Base-by-base conservation (phyloP, 169 alveolate species). In the Cryptosporidium ryanae region DNA sequence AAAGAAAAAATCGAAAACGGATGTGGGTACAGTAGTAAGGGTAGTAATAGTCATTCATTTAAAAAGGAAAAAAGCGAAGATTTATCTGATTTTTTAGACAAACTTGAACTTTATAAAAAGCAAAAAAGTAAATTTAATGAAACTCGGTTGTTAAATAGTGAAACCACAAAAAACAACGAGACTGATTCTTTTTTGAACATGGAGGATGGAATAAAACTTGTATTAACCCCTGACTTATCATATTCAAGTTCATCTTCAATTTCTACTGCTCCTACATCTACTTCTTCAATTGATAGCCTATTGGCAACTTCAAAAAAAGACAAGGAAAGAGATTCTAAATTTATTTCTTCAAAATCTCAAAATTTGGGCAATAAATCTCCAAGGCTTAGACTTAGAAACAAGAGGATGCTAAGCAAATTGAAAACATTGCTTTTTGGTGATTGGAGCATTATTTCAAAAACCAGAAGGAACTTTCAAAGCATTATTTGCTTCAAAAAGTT, bases 401-500 rank as follows among this genome's bases (percentile, higher is more conserved):
- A 61, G 50, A 52, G 27, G 12, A 52, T n/a, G 63, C 31, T 52
- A 12, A 52, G 13, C 13, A 17, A n/a, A 1, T 38, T 38, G 46
- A 38, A 38, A 10, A 1, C 13, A 1, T 38, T 68, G 2, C 23
- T 52, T 8, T 52, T 68, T 29, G 34, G 49, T 54, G 66, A 68
- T 34, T n/a, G 2, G 29, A 32, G 66, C 31, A 68, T 54, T 8
- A 29, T 48, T 25, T 68, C 83, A 46, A 68, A 23, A 21, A 18
- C 83, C 25, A 68, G 83, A 49, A 68, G 83, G 21, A 68, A 68
- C 18, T 61, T 29, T 0, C 5, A 61, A 61, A 61, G 13, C 8
- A 25, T 61, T 29, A 61, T 61, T 61, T 61, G 25, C 18, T 61
- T 18, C 52, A 31, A 61, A 13, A 61, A 31, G 29, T 31, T 61